phyloP scores from a whole-genome alignment of 805 yeast genomes.

The Kuraishia ogatae region DNA sequence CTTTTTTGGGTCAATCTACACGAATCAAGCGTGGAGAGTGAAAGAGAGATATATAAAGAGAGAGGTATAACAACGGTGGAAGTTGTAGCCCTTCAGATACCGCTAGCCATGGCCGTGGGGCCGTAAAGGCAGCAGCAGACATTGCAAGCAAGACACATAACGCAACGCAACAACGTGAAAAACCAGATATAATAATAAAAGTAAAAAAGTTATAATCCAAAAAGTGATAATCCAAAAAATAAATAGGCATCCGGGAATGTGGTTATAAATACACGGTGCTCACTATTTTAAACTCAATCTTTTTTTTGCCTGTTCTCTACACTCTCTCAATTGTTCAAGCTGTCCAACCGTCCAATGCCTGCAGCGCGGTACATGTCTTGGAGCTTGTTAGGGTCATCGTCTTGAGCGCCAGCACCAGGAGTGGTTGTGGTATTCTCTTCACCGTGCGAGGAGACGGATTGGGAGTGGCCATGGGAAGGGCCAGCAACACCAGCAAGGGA shows the following conservation, averaged over 20 bases:
- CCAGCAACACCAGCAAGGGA: background rate
- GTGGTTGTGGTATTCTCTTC: background rate
- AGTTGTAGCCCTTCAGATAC: too few relatives aligned
- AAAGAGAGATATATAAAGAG: background rate
- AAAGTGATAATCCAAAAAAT: background rate
- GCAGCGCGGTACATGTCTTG: background rate
- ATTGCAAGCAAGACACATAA: background rate
- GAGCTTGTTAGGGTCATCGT: background rate
- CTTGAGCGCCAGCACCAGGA: background rate
- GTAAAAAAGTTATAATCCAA: background rate
- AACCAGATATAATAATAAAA: background rate
- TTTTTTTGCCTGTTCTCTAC: background rate
- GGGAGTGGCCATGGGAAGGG: background rate
- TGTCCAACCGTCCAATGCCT: background rate
- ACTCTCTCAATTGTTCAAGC: background rate
- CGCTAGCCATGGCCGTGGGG: too few relatives aligned
- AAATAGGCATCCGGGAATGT: background rate
- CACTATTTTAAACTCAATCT: background rate
- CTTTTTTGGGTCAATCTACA: background rate
- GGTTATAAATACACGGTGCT: background rate
- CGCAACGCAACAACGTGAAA: background rate
- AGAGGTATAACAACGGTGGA: background rate
- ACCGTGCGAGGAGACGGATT: background rate
- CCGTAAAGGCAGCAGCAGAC: background rate
- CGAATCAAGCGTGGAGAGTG: background rate